Evolutionary conservation across 1,139 yeast genomes (phyloP).

Genomic region (Saccharomyces hybrid): DNA sequence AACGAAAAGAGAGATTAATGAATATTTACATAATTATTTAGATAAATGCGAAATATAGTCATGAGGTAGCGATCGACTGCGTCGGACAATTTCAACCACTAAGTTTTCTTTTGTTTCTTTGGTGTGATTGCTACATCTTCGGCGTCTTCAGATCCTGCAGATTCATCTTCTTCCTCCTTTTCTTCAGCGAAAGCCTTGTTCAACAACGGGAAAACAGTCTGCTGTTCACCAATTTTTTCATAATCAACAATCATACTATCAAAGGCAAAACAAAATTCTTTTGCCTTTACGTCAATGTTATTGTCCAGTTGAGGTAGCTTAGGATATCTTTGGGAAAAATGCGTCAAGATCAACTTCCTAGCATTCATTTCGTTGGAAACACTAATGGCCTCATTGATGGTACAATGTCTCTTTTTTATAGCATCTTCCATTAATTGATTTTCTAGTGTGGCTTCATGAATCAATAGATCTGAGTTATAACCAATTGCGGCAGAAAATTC

Average conservation of each 20-base stretch:
- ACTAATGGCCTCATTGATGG: slow-evolving; percentile 76
- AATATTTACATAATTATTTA: neutral
- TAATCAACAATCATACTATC: slow-evolving; percentile 51
- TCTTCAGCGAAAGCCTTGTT: slow-evolving; percentile 30
- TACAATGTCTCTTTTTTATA: slow-evolving; percentile 73
- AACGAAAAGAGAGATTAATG: neutral
- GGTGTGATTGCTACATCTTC: slow-evolving; percentile 4
- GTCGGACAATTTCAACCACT: neutral
- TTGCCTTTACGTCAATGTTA: slow-evolving; percentile 24
- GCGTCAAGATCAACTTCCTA: slow-evolving; percentile 66
- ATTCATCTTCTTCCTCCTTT: slow-evolving; percentile 16
- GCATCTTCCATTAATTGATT: slow-evolving; percentile 80
- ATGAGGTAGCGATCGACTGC: no score
- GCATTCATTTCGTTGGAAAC: slow-evolving; percentile 70
- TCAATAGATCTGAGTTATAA: slow-evolving; percentile 57
- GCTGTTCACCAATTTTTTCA: slow-evolving; percentile 37
- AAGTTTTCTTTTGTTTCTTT: neutral
- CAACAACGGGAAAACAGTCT: slow-evolving; percentile 22
- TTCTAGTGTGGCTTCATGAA: slow-evolving; percentile 91
- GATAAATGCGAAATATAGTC: neutral
- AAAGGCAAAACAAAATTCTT: slow-evolving; percentile 44
- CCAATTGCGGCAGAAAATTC: slow-evolving; percentile 58
- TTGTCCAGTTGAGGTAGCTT: slow-evolving; percentile 42
- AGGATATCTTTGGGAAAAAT: slow-evolving; percentile 87
- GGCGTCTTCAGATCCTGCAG: neutral